Evolutionary conservation across 306 rosid species (phyloP).

Genomic region (Glycine soja): DNA sequence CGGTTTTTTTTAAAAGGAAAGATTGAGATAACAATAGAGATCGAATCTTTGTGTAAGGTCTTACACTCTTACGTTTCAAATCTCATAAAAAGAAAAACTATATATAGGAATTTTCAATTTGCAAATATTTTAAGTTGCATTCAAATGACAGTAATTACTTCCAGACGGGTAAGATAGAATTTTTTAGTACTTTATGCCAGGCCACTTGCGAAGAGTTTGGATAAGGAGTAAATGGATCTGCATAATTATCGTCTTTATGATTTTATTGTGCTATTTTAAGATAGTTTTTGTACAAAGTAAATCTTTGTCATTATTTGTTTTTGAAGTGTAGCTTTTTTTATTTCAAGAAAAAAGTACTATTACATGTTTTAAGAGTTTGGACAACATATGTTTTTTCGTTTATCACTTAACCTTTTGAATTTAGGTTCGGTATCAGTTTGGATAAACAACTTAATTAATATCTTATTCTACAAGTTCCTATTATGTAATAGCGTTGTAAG

Average conservation of each 20-base stretch:
- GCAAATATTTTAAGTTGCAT: background rate
- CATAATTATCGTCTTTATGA: slow-evolving; percentile 7
- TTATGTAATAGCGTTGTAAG: too few relatives aligned
- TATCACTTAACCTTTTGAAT: background rate
- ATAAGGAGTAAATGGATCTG: slow-evolving; percentile 32
- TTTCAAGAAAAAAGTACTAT: background rate
- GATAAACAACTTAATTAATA: too few relatives aligned
- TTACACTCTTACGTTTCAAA: background rate
- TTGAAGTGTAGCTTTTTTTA: background rate
- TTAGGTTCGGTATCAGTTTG: background rate
- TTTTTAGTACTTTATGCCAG: background rate
- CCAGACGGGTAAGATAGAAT: background rate
- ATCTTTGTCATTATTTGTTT: background rate
- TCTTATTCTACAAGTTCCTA: too few relatives aligned
- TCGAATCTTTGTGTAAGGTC: background rate
- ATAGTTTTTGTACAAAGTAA: background rate
- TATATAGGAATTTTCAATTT: background rate
- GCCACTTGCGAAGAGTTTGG: slow-evolving; percentile 30
- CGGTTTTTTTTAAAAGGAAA: too few relatives aligned
- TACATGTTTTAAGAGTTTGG: too few relatives aligned
- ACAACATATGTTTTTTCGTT: background rate
- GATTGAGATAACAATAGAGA: background rate
- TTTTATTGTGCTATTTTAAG: slow-evolving; percentile 2
- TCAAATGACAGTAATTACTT: slow-evolving; percentile 22
- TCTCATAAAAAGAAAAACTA: background rate